Evolutionary conservation across 805 yeast genomes (phyloP), one percentile per base, ranked within the genome.

Genomic region (Cyberlindnera mycetangii): DNA sequence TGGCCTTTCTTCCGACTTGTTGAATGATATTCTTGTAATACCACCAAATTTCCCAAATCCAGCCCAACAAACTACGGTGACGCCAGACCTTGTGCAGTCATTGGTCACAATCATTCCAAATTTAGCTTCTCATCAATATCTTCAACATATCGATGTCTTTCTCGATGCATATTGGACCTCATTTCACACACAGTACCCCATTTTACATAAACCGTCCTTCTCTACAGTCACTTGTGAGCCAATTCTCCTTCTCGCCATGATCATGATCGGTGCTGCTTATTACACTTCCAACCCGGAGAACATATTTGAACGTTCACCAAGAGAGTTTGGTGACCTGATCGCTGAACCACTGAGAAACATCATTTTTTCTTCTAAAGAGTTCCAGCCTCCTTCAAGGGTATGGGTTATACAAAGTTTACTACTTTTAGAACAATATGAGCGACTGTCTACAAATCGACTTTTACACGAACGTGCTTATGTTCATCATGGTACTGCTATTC

Each of bases 401-500:
- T 88, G 90, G 83, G 77, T 88, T 9, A 70, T 89, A 38, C 96
- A 89, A 61, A 72, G 87, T 53, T 69, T 88, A 49, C 62, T 85
- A 44, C 60, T 89, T 50, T 61, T 89, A n/a, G 96, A 88, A 58
- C 80, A 82, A 66, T 82, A 79, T 58, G 96, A 88, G 60, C 85
- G 88, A 65, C 75, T 83, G 48, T 81, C 84, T 53, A 70, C 88
- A 0, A 75, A 78, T 36, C 68, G 96, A 54, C 66, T 68, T 32
- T 63, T 85, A 54, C 96, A 88, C 60, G 96, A 88, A 64, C 65
- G 96, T 38, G 85, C 88, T 0, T 92, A 84, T 62, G 67, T 89
- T 17, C 95, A 89, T 59, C 96, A 88, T 61, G 96, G 93, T 5
- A 84, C 95, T 0, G 81, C 90, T 0, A 81, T 87, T 32, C 96